A percentile compares a stretch with the other conserved stretches of the same genome.
Evolutionary conservation across 2,329 filamentous ascomycete species (phyloP).

Genomic region (Trichoderma asperellum): DNA sequence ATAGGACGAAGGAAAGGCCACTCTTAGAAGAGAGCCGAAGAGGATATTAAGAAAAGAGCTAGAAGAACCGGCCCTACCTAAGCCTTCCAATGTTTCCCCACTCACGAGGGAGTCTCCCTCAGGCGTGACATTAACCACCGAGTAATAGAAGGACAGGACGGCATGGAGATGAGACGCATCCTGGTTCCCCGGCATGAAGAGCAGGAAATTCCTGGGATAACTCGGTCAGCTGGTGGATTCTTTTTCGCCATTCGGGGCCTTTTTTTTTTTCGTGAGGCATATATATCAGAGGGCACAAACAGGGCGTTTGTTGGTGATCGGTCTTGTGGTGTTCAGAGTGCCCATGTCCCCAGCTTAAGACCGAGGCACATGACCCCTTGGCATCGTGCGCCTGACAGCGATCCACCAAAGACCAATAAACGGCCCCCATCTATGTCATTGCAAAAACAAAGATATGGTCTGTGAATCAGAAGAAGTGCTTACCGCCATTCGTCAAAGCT

Average conservation of each 20-base stretch:
- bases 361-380: conserved; percentile 34
- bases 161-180: conserved; percentile 73
- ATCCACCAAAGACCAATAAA: conserved; percentile 18
- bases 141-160: conserved; percentile 88
- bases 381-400: conserved; percentile 26
- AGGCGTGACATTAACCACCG: conserved; percentile 83
- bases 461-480: conserved; percentile 28
- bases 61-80: conserved; percentile 77
- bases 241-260: not conserved
- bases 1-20: conserved; percentile 57
- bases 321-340: conserved; percentile 25
- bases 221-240: conserved; percentile 30
- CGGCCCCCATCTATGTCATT: conserved; percentile 12
- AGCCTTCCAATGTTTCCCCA: conserved; percentile 86
- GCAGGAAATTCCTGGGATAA: conserved; percentile 75
- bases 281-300: not conserved
- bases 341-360: conserved; percentile 19
- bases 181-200: conserved; percentile 75
- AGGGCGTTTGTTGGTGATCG: conserved; percentile 7
- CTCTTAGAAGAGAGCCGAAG: conserved; percentile 75
- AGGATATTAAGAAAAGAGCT: conserved; percentile 66
- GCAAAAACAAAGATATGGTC: conserved; percentile 24
- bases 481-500: conserved; percentile 97
- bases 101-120: conserved; percentile 93
- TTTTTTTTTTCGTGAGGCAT: not conserved